phyloP scores from a whole-genome alignment of 2,329 filamentous ascomycete species.

The Paramyrothecium sp. region DNA sequence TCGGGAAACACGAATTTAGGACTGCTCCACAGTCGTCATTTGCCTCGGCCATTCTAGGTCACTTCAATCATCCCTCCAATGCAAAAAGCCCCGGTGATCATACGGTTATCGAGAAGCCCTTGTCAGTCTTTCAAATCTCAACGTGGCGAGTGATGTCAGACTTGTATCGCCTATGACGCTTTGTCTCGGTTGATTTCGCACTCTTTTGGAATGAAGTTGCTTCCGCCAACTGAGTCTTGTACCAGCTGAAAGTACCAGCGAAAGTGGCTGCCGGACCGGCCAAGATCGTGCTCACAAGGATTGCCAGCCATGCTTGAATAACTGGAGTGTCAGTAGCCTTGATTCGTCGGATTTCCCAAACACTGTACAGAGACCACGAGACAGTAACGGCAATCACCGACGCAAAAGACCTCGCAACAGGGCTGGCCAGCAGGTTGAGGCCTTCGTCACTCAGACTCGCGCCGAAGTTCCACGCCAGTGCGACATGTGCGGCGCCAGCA shows the following conservation, averaged over 20 bases:
- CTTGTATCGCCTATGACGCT: no score
- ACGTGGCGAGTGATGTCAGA: no score
- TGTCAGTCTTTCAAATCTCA: no score
- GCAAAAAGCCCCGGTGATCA: no score
- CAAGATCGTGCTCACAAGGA: not conserved
- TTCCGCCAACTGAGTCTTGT: not conserved
- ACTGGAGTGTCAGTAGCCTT: not conserved
- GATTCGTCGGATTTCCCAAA: not conserved
- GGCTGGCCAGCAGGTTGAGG: not conserved
- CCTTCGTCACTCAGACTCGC: not conserved
- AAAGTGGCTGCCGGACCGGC: not conserved
- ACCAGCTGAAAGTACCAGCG: not conserved
- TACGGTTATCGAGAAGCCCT: no score
- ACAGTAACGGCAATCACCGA: not conserved
- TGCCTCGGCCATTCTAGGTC: no score
- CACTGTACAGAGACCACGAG: not conserved
- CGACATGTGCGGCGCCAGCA: not conserved
- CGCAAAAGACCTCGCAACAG: not conserved
- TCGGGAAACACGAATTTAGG: no score
- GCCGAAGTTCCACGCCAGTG: not conserved
- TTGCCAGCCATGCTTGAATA: not conserved
- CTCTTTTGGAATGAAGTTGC: not conserved
- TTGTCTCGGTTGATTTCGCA: no score
- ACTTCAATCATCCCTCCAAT: no score
- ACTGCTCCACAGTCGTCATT: no score